These are phyloP conservation scores for Hypoxylon trugodes DNA, from an alignment of 495 filamentous ascomycete species.

Conservation along the genomic window DNA sequence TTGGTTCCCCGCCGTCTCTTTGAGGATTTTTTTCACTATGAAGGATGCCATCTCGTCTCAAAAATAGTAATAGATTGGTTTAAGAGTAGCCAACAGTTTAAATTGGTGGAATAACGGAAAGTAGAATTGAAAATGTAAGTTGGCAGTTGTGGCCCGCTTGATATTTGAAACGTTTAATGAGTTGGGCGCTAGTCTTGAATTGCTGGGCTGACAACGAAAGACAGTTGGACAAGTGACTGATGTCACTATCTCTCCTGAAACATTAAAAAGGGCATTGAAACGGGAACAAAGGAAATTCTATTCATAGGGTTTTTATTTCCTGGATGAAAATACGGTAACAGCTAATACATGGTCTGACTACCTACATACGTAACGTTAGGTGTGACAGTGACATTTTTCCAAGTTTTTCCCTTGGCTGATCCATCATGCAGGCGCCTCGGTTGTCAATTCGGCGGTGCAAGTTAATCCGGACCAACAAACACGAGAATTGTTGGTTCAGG, in stretches of 20 bases:
- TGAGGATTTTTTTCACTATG: conserved; percentile 69
- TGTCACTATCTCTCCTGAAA: conserved; percentile 18
- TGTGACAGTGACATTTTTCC: conserved; percentile 27
- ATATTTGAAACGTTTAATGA: conserved; percentile 4
- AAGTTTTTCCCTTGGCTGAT: conserved; percentile 28
- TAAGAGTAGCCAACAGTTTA: not conserved
- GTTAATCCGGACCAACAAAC: too few relatives aligned
- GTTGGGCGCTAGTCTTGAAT: not conserved
- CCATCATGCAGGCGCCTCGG: conserved; percentile 14
- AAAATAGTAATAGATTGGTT: not conserved
- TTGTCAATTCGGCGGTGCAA: not conserved
- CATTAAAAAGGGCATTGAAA: not conserved
- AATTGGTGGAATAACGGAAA: too few relatives aligned
- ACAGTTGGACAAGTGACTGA: not conserved
- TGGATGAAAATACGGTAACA: conserved; percentile 9
- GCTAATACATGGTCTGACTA: conserved; percentile 16
- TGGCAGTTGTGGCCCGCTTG: conserved; percentile 2
- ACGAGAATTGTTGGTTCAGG: too few relatives aligned
- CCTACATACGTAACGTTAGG: conserved; percentile 27
- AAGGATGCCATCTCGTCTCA: conserved; percentile 57
- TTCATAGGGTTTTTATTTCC: conserved; percentile 15
- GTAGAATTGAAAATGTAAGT: conserved; percentile 12
- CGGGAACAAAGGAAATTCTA: conserved; percentile 20
- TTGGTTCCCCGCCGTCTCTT: conserved; percentile 69
- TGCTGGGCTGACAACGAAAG: conserved; percentile 9